Evolutionary conservation across 1,284 basidiomycete species (phyloP).

Genomic region (Fistulinella staudtii): DNA sequence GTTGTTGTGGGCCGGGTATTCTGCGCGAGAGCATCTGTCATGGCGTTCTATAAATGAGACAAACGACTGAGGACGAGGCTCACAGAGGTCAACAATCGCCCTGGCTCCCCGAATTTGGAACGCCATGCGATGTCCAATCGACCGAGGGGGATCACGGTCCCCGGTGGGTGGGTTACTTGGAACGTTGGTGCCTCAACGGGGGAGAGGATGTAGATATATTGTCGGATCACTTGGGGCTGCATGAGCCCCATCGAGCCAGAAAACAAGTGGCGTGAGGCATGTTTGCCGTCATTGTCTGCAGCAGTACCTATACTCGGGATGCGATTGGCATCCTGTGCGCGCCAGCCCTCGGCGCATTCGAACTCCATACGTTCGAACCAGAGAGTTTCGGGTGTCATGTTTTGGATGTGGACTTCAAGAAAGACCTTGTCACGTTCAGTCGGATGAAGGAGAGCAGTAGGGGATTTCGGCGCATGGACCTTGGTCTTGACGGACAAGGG

Average conservation of each 20-base stretch:
- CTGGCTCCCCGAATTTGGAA: slow-evolving; percentile 76
- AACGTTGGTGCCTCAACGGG: slow-evolving; percentile 48
- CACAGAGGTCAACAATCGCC: slow-evolving; percentile 74
- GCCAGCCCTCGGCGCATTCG: slow-evolving; percentile 71
- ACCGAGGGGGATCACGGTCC: slow-evolving; percentile 71
- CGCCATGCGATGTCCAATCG: slow-evolving; percentile 81
- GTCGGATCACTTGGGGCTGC: slow-evolving; percentile 76
- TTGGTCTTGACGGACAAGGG: slow-evolving; percentile 89
- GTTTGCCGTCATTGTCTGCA: slow-evolving; percentile 18
- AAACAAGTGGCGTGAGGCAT: slow-evolving; percentile 40
- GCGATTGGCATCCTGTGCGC: slow-evolving; percentile 51
- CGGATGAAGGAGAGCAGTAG: slow-evolving; percentile 60
- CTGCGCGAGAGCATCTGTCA: slow-evolving; percentile 64
- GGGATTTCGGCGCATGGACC: slow-evolving; percentile 70
- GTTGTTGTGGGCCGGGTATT: slow-evolving; percentile 50
- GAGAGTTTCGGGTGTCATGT: slow-evolving; percentile 72
- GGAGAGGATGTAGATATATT: slow-evolving; percentile 78
- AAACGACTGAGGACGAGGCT: slow-evolving; percentile 12
- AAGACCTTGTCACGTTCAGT: slow-evolving; percentile 74
- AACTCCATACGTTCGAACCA: slow-evolving; percentile 74
- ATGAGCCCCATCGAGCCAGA: slow-evolving; percentile 63
- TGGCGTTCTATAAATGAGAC: not conserved
- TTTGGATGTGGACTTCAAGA: slow-evolving; percentile 86
- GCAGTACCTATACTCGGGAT: slow-evolving; percentile 1
- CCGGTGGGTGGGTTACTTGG: slow-evolving; percentile 54